phyloP scores from a whole-genome alignment of 139 green algal genomes.

The Coelastrella sp. region DNA sequence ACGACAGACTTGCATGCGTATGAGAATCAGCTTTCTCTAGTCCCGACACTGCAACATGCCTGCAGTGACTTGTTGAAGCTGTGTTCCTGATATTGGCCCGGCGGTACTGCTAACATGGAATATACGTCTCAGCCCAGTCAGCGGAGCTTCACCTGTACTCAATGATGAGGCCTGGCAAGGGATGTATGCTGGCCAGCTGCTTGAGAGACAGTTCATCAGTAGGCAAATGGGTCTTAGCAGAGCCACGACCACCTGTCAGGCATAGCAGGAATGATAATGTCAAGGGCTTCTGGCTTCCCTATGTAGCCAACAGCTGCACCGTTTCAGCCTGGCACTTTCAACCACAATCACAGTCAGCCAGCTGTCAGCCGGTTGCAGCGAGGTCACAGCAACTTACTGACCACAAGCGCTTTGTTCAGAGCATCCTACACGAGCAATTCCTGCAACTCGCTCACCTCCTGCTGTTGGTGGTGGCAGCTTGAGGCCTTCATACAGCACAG shows the following conservation, averaged over 20 bases:
- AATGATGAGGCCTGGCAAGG: constrained; percentile 65
- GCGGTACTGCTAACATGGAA: neutral
- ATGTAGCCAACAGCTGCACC: too few species aligned
- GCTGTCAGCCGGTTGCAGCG: neutral
- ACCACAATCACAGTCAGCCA: neutral
- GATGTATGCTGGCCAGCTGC: constrained; percentile 54
- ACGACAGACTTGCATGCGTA: neutral
- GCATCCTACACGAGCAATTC: neutral
- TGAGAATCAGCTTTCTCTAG: too few species aligned
- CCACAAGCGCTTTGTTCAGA: neutral
- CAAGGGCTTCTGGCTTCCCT: too few species aligned
- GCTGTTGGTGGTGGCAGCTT: constrained; percentile 41
- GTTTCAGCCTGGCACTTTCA: neutral
- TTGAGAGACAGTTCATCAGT: constrained; percentile 70
- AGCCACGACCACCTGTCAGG: neutral
- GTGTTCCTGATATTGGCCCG: too few species aligned
- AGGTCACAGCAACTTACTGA: neutral
- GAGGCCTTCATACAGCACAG: constrained; percentile 62
- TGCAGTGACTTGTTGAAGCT: too few species aligned
- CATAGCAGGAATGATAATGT: too few species aligned
- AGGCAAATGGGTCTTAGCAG: constrained; percentile 61
- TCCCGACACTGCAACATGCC: too few species aligned
- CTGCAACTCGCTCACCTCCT: neutral
- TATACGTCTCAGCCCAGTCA: neutral
- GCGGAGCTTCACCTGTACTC: constrained; percentile 49